Base-by-base conservation (phyloP, 2,329 filamentous ascomycete species). In the Cladosporium cucumerinum region DNA sequence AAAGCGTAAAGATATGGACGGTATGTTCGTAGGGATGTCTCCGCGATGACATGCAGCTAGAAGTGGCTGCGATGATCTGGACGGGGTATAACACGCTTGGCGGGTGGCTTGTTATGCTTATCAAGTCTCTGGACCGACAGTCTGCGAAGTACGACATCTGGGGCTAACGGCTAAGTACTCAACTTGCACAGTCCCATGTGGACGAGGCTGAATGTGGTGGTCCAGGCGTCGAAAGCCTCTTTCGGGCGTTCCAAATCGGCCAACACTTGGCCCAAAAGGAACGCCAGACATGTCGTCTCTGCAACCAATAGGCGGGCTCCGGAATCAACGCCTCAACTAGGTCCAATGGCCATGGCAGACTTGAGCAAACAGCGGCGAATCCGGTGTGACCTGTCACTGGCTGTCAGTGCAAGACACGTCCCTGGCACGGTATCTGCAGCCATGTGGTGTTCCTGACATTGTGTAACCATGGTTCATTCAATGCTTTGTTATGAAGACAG, bases 71-170 rank as follows among this genome's bases (percentile, higher is more conserved):
- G 28, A 11, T 30, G 51, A 54, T 32, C 51, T 54, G 26, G 51
- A 54, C 51, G 18, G 51, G 18, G 16, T 30, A 54, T 21, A n/a
- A 30, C 18, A 32, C n/a, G 51, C 51, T 54, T 54, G 51, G 51
- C 51, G 51, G 26, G 51, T 54, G 51, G 51, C 51, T 54, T 16
- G 6, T 54, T 54, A 54, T 54, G 51, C 51, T 54, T 54, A 18
- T 54, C 14, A 3, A 1, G 25, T 30, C 28, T 2, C 21, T 54
- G n/a, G 28, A 32, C 51, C 51, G 28, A 21, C 6, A 54, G 26
- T 54, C 10, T 32, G n/a, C n/a, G 28, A 12, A 14, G 18, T 32
- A 32, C 2, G 28, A 10, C 28, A 54, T 28, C 51, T 54, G 32
- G 51, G 51, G 26, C 51, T 32, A 54, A 30, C 51, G 51, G 51